Base-by-base conservation (phyloP, 2,329 filamentous ascomycete genomes). In the Fusarium sp. region DNA sequence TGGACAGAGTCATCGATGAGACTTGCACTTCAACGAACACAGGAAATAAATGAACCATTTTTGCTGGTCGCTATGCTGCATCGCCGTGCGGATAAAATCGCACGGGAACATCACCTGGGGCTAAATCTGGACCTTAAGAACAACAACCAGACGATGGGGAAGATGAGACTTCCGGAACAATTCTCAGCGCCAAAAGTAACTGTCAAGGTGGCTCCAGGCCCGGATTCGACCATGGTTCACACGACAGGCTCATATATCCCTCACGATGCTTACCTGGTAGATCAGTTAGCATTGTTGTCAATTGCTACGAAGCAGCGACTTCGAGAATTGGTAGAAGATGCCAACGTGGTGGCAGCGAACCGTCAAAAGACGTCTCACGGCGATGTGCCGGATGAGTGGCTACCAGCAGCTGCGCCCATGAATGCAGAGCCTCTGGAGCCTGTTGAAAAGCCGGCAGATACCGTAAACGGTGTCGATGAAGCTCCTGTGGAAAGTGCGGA, bases 291-390 rank as follows among this genome's bases (percentile, higher is more conserved):
- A 26, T 84, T 98, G 18, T 78, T 98, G 61, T 96, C 93, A 8
- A 86, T 98, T 59, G 92, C 93, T 19, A 90, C 93, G 12, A 93
- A 95, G 76, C 91, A 97, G 72, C 88, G 93, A 28, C 74, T 98
- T 39, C 86, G 92, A 55, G 88, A 89, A 14, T 81, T 98, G 30
- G 77, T 98, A 6, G 91, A 94, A 75, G 94, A 97, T 73, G 90
- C 93, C 13, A 88, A 90, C 57, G 85, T 86, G 12, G 81, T 97
- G 46, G 88, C 93, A 5, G 85, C 86, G 62, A 91, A 88, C 62
- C 89, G 95, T 56, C 91, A 93, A 76, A 89, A 86, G 64, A 92
- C 91, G 21, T 93, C 94, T 3, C 91, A 97, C 78, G 95, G 94
- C 2, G 83, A 90, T 31, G 84, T 97, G 8, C 92, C 93, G 4